phyloP scores from a whole-genome alignment of 257 asterid genomes.

The Rehmannia glutinosa region DNA sequence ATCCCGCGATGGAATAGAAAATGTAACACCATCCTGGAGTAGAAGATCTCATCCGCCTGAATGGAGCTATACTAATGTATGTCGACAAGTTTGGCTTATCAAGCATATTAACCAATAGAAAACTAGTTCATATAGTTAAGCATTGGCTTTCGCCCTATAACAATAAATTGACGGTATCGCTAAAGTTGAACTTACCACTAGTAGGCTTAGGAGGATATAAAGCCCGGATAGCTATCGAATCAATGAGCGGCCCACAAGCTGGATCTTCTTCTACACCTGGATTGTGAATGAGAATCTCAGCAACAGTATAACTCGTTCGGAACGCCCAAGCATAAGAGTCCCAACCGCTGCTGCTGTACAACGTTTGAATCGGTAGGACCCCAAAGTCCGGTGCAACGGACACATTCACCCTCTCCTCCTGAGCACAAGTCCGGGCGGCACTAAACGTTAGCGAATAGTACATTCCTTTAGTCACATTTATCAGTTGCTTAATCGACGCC shows the following conservation, averaged over 20 bases:
- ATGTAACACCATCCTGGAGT: too few relatives aligned
- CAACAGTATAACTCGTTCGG: constrained; percentile 28
- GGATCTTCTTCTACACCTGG: constrained; percentile 96
- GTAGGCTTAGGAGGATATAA: constrained; percentile 83
- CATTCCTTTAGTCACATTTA: constrained; percentile 72
- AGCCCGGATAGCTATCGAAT: constrained; percentile 66
- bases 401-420: constrained; percentile 71
- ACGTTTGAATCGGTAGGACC: constrained; percentile 71
- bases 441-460: constrained; percentile 80
- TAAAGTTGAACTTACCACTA: constrained; percentile 47
- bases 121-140: too few relatives aligned
- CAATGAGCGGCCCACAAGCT: constrained; percentile 94
- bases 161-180: too few relatives aligned
- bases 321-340: constrained; percentile 96
- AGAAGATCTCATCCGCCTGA: too few relatives aligned
- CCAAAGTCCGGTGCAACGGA: constrained; percentile 84
- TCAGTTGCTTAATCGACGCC: constrained; percentile 69
- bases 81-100: too few relatives aligned
- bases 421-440: constrained; percentile 94
- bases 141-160: too few relatives aligned
- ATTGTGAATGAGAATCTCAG: constrained; percentile 68
- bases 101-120: too few relatives aligned
- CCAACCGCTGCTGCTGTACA: constrained; percentile 94
- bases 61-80: too few relatives aligned
- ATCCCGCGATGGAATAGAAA: too few relatives aligned